Evolutionary conservation across 805 yeast species (phyloP), one percentile per base, ranked within the genome.

Genomic region (Candida parachauliodes): DNA sequence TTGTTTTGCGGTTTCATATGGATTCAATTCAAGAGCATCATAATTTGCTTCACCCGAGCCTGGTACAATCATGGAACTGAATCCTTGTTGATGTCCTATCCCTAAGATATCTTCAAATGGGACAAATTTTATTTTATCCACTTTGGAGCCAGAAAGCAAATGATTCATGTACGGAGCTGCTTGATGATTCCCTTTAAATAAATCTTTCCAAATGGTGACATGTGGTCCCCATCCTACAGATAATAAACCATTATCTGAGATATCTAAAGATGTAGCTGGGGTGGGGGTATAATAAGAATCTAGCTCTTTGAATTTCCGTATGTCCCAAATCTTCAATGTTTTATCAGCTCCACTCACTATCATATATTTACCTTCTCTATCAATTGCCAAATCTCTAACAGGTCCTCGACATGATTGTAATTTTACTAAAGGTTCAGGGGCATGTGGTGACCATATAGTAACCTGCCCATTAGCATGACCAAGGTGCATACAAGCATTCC

Each of bases 21-120:
- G 98, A 60, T 93, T 93, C 52, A 80, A 62, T 63, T 93, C 98
- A 58, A 88, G 62, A 2, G 98, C 88, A 68, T 93, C 98, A 59
- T 77, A 88, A 64, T 93, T 93, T 44, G 98, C 96, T 66, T 93
- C 98, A 69, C 98, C 98, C 28, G 97, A 71, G 18, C 98, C 98
- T 28, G 98, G 98, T 41, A 93, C 74, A 48, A 93, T 83, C 43
- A 93, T 49, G n/a, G 93, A 81, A n/a, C 82, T 76, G 28, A 88
- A 71, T 31, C 96, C 95, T 54, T 65, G 61, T 35, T 76, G 70
- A 56, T 88, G 94, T 2, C 97, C 97, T 8, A 84, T 76, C 18
- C 96, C 95, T 17, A 93, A 69, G n/a, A 91, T 68, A 84, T 93
- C 98, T 67, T 93, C 98, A 61, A 82, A 93, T 10, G 98, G 98